A percentile compares a stretch with the other conserved stretches of the same genome.
Evolutionary conservation across 106 monocot species (phyloP).

Genomic region (Iris macrosiphon): DNA sequence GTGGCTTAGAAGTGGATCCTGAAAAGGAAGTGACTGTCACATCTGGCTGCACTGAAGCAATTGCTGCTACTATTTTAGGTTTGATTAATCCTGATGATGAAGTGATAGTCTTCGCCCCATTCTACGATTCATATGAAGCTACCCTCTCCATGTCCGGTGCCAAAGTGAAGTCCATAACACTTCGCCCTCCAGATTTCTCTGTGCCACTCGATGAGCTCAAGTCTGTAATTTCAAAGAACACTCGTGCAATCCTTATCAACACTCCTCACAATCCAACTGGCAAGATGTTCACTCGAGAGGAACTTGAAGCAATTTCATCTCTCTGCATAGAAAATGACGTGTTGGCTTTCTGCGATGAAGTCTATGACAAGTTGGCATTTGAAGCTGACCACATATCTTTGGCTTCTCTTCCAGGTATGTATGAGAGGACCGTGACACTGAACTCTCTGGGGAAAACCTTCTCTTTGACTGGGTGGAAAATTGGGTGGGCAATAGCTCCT

Average conservation of each 20-base stretch:
- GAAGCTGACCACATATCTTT: constrained; percentile 73
- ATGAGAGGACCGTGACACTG: constrained; percentile 86
- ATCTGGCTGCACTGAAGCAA: constrained; percentile 97
- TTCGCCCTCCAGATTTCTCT: constrained; percentile 77
- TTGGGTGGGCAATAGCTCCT: constrained; percentile 94
- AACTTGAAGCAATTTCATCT: constrained; percentile 66
- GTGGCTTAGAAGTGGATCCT: constrained; percentile 62
- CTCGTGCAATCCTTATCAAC: constrained; percentile 83
- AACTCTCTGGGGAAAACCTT: constrained; percentile 95
- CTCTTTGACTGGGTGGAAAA: constrained; percentile 97
- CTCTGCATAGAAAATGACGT: constrained; percentile 85
- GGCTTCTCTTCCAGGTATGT: constrained; percentile 87
- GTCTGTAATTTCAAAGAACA: constrained; percentile 46
- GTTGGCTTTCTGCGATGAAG: constrained; percentile 83
- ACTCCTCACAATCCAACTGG: constrained; percentile 98
- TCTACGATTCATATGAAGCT: constrained; percentile 95
- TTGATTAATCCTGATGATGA: constrained; percentile 93
- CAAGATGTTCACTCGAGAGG: constrained; percentile 79
- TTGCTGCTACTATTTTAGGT: constrained; percentile 88
- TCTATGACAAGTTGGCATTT: constrained; percentile 92
- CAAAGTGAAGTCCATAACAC: constrained; percentile 62
- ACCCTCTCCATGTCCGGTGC: constrained; percentile 95
- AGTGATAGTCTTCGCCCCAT: constrained; percentile 88
- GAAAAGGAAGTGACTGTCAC: constrained; percentile 95
- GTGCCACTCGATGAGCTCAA: constrained; percentile 72